A percentile compares a stretch with the other conserved stretches of the same genome.
Evolutionary conservation across 1,284 basidiomycete genomes (phyloP).

Genomic region (Ustilago vetiveriae): DNA sequence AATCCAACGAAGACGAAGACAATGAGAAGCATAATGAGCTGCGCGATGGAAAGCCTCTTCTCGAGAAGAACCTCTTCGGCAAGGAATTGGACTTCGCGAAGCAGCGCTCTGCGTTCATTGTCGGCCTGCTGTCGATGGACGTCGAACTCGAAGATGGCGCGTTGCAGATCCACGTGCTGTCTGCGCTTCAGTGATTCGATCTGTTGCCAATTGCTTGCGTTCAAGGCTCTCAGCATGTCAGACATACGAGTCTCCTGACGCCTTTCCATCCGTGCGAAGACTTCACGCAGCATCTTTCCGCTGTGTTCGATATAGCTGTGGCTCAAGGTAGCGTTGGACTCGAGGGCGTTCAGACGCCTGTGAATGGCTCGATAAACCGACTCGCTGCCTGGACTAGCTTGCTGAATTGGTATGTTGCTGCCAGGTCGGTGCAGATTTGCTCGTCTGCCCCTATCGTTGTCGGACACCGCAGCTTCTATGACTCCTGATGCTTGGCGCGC

Average conservation of each 20-base stretch:
- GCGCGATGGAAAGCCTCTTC: slow-evolving; percentile 82
- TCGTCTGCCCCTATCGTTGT: slow-evolving; percentile 15
- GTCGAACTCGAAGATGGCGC: slow-evolving; percentile 77
- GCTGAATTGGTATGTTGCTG: neutral
- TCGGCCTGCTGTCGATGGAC: slow-evolving; percentile 76
- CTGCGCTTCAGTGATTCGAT: slow-evolving; percentile 67
- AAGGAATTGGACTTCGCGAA: slow-evolving; percentile 76
- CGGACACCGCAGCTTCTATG: neutral
- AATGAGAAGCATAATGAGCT: slow-evolving; percentile 79
- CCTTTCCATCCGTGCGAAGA: slow-evolving; percentile 77
- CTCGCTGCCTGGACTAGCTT: slow-evolving; percentile 68
- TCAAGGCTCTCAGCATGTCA: slow-evolving; percentile 75
- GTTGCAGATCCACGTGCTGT: slow-evolving; percentile 72
- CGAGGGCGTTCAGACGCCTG: slow-evolving; percentile 85
- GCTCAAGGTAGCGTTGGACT: slow-evolving; percentile 87
- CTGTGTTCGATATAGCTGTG: slow-evolving; percentile 91
- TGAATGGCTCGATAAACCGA: slow-evolving; percentile 96
- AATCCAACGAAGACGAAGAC: slow-evolving; percentile 84
- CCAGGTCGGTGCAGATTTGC: slow-evolving; percentile 3
- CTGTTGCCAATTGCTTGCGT: slow-evolving; percentile 69
- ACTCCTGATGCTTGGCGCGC: neutral
- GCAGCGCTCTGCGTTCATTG: slow-evolving; percentile 75
- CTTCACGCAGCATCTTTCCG: slow-evolving; percentile 78
- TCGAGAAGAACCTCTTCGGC: slow-evolving; percentile 82
- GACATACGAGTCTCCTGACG: slow-evolving; percentile 68